Evolutionary conservation across 352 stramenopile species (phyloP).

Genomic region (Pythium utonaiense): DNA sequence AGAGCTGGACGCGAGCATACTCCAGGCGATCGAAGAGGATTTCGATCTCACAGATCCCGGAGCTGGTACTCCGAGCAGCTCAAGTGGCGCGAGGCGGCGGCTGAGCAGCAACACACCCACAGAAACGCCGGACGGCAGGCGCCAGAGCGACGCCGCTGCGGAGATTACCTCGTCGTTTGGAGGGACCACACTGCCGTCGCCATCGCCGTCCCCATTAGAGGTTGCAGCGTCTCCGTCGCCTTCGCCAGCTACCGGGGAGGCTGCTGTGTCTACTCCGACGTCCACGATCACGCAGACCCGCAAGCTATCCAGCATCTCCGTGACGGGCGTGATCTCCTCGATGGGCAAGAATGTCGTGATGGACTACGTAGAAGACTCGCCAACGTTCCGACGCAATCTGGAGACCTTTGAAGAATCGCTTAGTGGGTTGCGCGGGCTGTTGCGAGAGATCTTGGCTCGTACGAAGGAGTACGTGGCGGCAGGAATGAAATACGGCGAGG

Average conservation of each 20-base stretch:
- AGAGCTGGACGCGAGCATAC: constrained; percentile 32
- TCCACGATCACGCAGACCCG: not conserved
- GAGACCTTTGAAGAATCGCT: constrained; percentile 81
- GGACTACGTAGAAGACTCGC: constrained; percentile 84
- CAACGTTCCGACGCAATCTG: constrained; percentile 79
- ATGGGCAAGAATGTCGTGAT: constrained; percentile 78
- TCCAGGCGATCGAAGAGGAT: constrained; percentile 27
- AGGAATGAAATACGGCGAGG: constrained; percentile 60
- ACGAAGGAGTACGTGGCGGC: constrained; percentile 76
- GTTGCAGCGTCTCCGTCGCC: constrained; percentile 1
- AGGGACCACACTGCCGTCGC: not conserved
- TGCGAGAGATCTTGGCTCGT: constrained; percentile 67
- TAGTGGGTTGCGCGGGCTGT: constrained; percentile 47
- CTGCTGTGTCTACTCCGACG: not conserved
- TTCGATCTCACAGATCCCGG: constrained; percentile 14
- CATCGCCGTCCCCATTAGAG: not conserved
- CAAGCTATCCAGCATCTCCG: constrained; percentile 24
- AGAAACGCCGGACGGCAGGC: not conserved
- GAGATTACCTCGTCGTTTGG: not conserved
- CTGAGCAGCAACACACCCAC: constrained; percentile 13
- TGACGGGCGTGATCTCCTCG: constrained; percentile 28
- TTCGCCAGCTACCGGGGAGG: not conserved
- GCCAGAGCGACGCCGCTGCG: not conserved
- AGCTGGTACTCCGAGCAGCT: constrained; percentile 11
- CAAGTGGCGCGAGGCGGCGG: constrained; percentile 1